Base-by-base conservation (phyloP, 176 grass and related monocot species). In the Musa itinerans region DNA sequence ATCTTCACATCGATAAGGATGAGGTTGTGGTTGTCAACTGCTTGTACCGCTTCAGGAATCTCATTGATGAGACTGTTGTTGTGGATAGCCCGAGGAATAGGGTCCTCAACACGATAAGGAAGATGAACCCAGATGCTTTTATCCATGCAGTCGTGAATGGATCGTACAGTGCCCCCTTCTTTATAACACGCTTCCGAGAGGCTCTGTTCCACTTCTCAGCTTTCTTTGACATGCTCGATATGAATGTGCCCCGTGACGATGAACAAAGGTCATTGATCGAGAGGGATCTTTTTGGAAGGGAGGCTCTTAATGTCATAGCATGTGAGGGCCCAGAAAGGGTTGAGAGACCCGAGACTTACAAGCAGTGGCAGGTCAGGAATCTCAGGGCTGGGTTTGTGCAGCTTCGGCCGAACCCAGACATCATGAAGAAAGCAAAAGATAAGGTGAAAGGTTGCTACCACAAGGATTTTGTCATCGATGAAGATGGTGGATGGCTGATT, bases 351-450 rank as follows among this genome's bases (percentile, higher is more conserved):
- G 94, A 97, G 79, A 97, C 87, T 19, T 97, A 97, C 75, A 97
- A 97, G 74, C 90, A 97, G 72, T 97, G 94, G 94, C 94, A 93
- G 68, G 94, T 97, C 79, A 92, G 94, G 82, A 93, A 93, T 72
- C 81, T 97, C 58, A 88, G 94, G 71, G 94, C 94, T n/a, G 94
- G 94, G 66, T 97, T 97, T 79, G 67, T 78, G 55, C 94, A 93
- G 56, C 87, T 83, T 73, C 83, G 79, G 0, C 17, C 93, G 66
- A 81, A 89, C 76, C 79, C 81, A 6, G 88, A 90, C 49, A 97
- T 97, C 70, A 83, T 90, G 86, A 80, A 83, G 78, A 93, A 93
- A 84, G 94, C 94, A 22, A 93, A 87, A 82, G 94, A 89, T 62
- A 93, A 97, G 73, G 83, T 97, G 53, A 90, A 86, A 81, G 81